Evolutionary conservation across 495 filamentous ascomycete genomes (phyloP), one percentile per base, ranked within the genome.

Genomic region (Stereocaulon alpinum): DNA sequence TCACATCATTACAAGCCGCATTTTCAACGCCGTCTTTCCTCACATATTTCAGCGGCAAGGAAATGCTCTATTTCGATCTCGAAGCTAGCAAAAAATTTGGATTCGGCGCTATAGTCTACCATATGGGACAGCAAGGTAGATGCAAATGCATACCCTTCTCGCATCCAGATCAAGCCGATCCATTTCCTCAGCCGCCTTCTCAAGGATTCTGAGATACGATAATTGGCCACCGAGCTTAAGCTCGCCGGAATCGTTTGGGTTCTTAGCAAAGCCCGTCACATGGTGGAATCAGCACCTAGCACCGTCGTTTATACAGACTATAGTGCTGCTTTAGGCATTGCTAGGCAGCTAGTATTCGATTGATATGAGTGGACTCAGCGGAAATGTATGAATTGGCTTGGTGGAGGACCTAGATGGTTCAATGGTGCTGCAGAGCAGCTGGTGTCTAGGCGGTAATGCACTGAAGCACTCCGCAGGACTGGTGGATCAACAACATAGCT

Each of bases 221-320:
- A 65, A 18, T 65, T 4, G 54, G 22, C 42, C 0, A 64, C 34
- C 0, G 45, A 65, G 42, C 18, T 65, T 3, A 49, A 65, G 27
- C 27, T 63, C 2, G n/a, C 45, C 7, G 49, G 55, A 1, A 20
- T 64, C 10, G 30, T 65, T 4, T 65, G 18, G 47, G 37, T 62
- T 0, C 9, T 62, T n/a, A 14, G 22, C 0, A 42, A 47, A 20
- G 17, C 43, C 7, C 3, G 34, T 0, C 17, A 62, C 42, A 55
- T 43, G 9, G 20, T 55, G 0, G 18, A 55, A 1, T 24, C 22
- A 0, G 53, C 20, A 9, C 12, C 20, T 0, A 15, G 6, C 0
- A 44, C 18, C 12, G 27, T 63, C 12, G 41, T 63, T 6, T 63
- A 55, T n/a, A 63, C 47, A 0, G 41, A 63, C 42, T 18, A 63